A percentile compares a stretch with the other conserved stretches of the same genome.
Conservation (phyloP, 225 moss, liverwort and hornwort genomes). For the Polytrichum commune region DNA sequence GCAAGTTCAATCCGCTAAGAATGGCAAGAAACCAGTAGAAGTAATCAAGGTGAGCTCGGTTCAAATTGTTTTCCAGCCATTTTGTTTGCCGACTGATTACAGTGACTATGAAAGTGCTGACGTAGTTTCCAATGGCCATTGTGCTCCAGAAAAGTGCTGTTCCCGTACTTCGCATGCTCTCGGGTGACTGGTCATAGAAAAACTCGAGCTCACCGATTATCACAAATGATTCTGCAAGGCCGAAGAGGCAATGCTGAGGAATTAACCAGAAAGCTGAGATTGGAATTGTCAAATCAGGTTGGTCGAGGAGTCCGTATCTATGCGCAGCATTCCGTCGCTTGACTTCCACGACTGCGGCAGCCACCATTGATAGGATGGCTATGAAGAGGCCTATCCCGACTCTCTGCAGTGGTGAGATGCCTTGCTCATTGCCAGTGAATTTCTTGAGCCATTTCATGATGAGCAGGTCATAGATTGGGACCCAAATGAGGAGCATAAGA, state of each 20-base stretch:
- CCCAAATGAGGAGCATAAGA: slow-evolving; percentile 47
- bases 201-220: slow-evolving; percentile 63
- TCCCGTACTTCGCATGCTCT: slow-evolving; percentile 60
- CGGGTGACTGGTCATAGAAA: slow-evolving; percentile 61
- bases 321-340: slow-evolving; percentile 43
- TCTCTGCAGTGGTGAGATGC: slow-evolving; percentile 54
- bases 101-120: slow-evolving; percentile 35
- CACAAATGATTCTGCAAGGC: slow-evolving; percentile 39
- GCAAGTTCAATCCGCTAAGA: slow-evolving; percentile 27
- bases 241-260: slow-evolving; percentile 45
- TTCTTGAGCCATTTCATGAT: slow-evolving; percentile 33
- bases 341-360: slow-evolving; percentile 40
- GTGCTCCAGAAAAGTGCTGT: slow-evolving; percentile 52
- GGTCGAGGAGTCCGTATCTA: slow-evolving; percentile 25
- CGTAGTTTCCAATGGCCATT: slow-evolving; percentile 32
- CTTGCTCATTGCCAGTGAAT: slow-evolving; percentile 42
- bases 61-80: slow-evolving; percentile 56
- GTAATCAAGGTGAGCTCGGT: slow-evolving; percentile 53
- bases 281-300: slow-evolving; percentile 38
- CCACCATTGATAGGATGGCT: slow-evolving; percentile 27
- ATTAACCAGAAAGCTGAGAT: slow-evolving; percentile 55
- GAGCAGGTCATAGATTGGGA: slow-evolving; percentile 56
- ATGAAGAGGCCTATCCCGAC: slow-evolving; percentile 49
- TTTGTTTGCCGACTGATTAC: slow-evolving; percentile 39
- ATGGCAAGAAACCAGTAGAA: slow-evolving; percentile 45